Evolutionary conservation across 2,329 filamentous ascomycete genomes (phyloP).

Genomic region (Stemphylium lycopersici): DNA sequence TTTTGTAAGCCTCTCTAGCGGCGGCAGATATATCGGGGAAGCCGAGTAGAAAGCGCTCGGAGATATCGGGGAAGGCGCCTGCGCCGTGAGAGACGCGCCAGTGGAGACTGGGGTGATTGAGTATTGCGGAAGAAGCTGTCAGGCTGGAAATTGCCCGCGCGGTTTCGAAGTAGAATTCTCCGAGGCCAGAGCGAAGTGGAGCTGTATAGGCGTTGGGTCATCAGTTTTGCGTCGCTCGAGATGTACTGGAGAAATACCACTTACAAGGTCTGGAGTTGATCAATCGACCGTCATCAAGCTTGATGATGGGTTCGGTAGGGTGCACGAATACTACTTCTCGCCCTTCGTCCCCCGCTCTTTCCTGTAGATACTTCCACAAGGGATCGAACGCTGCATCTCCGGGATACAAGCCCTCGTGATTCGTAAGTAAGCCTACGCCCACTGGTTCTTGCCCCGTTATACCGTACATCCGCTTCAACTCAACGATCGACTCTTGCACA

Average conservation of each 20-base stretch:
- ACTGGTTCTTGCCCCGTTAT: slow-evolving; percentile 37
- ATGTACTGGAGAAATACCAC: slow-evolving; percentile 1
- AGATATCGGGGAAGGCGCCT: slow-evolving; percentile 46
- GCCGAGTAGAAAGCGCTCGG: slow-evolving; percentile 43
- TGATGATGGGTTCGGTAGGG: slow-evolving; percentile 44
- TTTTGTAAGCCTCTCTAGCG: slow-evolving; percentile 37
- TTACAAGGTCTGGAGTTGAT: slow-evolving; percentile 41
- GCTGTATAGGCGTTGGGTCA: slow-evolving; percentile 20
- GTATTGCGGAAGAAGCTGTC: slow-evolving; percentile 36
- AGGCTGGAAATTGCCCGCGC: slow-evolving; percentile 44
- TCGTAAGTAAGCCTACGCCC: slow-evolving; percentile 43
- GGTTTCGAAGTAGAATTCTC: slow-evolving; percentile 49
- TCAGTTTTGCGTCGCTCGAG: background rate
- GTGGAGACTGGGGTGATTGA: slow-evolving; percentile 39
- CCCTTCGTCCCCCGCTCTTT: slow-evolving; percentile 15
- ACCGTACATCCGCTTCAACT: slow-evolving; percentile 34
- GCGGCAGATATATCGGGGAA: slow-evolving; percentile 34
- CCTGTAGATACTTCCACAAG: slow-evolving; percentile 39
- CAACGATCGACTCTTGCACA: slow-evolving; percentile 35
- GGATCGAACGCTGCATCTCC: slow-evolving; percentile 34
- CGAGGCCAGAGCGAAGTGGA: slow-evolving; percentile 42
- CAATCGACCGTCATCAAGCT: slow-evolving; percentile 33
- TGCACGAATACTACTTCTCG: slow-evolving; percentile 45
- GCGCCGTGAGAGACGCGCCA: slow-evolving; percentile 46
- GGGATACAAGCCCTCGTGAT: slow-evolving; percentile 43